Evolutionary conservation across 352 stramenopile genomes (phyloP).

Genomic region (Phytophthora citricola): DNA sequence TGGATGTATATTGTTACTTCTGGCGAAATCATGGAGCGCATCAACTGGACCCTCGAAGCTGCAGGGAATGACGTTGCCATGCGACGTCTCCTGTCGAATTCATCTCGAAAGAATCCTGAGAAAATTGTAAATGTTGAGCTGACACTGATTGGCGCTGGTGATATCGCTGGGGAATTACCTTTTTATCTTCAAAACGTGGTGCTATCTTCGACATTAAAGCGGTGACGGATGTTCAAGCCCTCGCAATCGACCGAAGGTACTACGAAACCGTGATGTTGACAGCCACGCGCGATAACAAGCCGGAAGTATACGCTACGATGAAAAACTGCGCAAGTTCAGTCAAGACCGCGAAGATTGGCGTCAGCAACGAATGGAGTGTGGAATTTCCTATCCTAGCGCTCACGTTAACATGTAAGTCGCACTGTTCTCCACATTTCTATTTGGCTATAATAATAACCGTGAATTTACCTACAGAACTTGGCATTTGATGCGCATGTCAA

Average conservation of each 20-base stretch:
- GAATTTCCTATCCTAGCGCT: slow-evolving; percentile 67
- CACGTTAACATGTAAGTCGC: slow-evolving; percentile 72
- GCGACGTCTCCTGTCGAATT: slow-evolving; percentile 32
- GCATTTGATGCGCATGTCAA: slow-evolving; percentile 82
- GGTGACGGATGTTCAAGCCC: slow-evolving; percentile 64
- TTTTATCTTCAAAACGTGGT: slow-evolving; percentile 55
- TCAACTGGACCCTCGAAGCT: slow-evolving; percentile 60
- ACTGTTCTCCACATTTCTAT: neutral
- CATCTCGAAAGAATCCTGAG: slow-evolving; percentile 52
- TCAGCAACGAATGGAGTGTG: slow-evolving; percentile 74
- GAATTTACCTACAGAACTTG: slow-evolving; percentile 54
- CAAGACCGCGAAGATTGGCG: slow-evolving; percentile 75
- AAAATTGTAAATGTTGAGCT: slow-evolving; percentile 81
- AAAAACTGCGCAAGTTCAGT: slow-evolving; percentile 57
- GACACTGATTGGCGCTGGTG: slow-evolving; percentile 58
- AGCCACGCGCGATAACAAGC: slow-evolving; percentile 51
- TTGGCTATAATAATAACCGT: neutral
- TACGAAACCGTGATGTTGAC: slow-evolving; percentile 67
- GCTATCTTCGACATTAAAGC: slow-evolving; percentile 75
- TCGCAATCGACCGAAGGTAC: slow-evolving; percentile 67
- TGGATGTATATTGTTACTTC: slow-evolving; percentile 80
- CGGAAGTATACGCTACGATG: slow-evolving; percentile 44
- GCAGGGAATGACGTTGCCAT: slow-evolving; percentile 26
- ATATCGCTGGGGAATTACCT: slow-evolving; percentile 67
- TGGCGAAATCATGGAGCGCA: slow-evolving; percentile 71